Conservation (phyloP, 352 stramenopile genomes). For the Phytophthora sojae region DNA sequence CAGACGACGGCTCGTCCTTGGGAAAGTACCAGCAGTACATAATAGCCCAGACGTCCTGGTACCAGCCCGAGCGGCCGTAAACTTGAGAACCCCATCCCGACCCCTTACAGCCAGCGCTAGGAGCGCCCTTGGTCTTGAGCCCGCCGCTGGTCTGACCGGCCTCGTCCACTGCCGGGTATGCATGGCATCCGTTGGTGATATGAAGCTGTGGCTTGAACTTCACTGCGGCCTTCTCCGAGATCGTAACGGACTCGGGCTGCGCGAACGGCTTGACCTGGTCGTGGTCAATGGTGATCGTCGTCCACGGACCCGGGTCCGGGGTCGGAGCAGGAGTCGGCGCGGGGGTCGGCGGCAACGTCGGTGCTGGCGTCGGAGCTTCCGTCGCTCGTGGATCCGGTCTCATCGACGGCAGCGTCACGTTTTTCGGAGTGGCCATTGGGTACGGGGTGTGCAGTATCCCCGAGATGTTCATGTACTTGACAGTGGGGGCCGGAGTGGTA, state of each 20-base stretch:
- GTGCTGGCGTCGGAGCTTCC: constrained; percentile 6
- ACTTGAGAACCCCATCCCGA: constrained; percentile 39
- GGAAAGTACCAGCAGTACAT: constrained; percentile 51
- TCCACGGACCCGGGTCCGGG: constrained; percentile 12
- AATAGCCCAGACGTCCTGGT: constrained; percentile 29
- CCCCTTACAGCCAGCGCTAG: constrained; percentile 30
- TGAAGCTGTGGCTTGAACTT: constrained; percentile 28
- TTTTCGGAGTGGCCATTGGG: background rate
- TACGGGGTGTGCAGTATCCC: background rate
- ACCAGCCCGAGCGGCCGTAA: constrained; percentile 29
- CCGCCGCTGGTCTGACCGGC: constrained; percentile 17
- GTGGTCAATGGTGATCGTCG: constrained; percentile 14
- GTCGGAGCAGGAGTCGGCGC: too few relatives aligned
- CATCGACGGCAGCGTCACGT: background rate
- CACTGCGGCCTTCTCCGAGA: constrained; percentile 24
- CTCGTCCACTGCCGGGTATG: constrained; percentile 26
- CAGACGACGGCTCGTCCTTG: constrained; percentile 41
- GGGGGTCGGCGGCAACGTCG: constrained; percentile 1
- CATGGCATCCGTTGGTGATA: constrained; percentile 27
- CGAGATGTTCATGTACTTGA: constrained; percentile 11
- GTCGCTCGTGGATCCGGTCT: constrained; percentile 13
- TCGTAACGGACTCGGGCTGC: constrained; percentile 18
- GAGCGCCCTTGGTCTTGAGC: constrained; percentile 18
- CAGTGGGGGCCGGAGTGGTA: constrained; percentile 1
- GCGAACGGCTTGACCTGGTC: constrained; percentile 23